Base-by-base conservation (phyloP, 495 filamentous ascomycete species). In the Xylaria grammica region DNA sequence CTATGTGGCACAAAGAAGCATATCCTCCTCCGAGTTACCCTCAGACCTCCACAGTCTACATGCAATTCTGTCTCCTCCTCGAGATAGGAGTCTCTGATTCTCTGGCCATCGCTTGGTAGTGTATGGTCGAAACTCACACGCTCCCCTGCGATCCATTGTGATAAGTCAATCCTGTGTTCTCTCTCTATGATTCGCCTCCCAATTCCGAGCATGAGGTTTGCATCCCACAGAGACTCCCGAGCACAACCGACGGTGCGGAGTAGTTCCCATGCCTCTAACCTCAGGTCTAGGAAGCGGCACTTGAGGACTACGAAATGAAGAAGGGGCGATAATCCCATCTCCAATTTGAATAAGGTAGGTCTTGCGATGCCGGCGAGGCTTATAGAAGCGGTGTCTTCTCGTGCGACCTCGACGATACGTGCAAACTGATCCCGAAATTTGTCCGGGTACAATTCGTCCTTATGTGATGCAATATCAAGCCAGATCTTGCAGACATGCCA, bases 221-320 rank as follows among this genome's bases (percentile, higher is more conserved):
- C 30, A 54, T 78, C 74, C 72, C 74, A 78, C 8, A 75, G 51
- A 3, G 69, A 72, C 45, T 78, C 75, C 17, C 70, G 60, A 0
- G 54, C 45, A 6, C 61, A 65, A 0, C 61, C 66, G 1, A 77
- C 53, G 9, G 57, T 32, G 20, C 32, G 45, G 38, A 78, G 65
- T 44, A 72, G 55, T 3, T 65, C 56, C 17, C 76, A 65, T 0
- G 80, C 80, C 4, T 72, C 70, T 4, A 79, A 65, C 17, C 82
- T 77, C 5, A 80, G 49, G 19, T 63, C 36, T 6, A 81, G 73
- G 19, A 68, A 58, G 8, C 79, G 75, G 46, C 82, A 84, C 68
- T 80, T 82, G 42, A 81, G 67, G 8, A 75, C 72, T 7, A 80
- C 76, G 51, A 79, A 77, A 53, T 81, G 80, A 10, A 84, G 74